phyloP scores from a whole-genome alignment of 768 basidiomycete genomes.

The Serendipita sp. region DNA sequence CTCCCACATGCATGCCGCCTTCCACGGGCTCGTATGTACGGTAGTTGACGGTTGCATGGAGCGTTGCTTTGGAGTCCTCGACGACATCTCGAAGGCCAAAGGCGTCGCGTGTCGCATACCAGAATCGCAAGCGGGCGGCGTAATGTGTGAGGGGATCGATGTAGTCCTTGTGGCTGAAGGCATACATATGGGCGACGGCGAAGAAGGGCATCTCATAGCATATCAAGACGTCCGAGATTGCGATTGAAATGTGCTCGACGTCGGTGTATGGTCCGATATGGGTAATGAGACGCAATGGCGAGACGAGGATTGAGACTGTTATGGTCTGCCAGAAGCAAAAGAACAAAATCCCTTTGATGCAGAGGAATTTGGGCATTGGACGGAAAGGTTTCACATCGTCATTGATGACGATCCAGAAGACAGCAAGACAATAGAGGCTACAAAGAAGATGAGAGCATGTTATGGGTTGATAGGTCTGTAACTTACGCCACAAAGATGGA shows the following conservation, averaged over 20 bases:
- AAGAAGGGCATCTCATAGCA: constrained; percentile 97
- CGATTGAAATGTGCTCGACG: constrained; percentile 75
- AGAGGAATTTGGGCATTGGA: constrained; percentile 92
- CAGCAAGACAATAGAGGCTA: constrained; percentile 76
- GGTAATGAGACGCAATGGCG: constrained; percentile 50
- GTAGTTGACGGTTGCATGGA: constrained; percentile 84
- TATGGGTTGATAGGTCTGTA: constrained; percentile 14
- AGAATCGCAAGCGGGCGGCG: constrained; percentile 80
- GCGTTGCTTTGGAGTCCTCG: constrained; percentile 66
- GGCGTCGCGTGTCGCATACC: constrained; percentile 74
- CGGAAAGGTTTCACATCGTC: constrained; percentile 85
- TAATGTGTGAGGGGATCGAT: constrained; percentile 45
- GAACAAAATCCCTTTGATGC: constrained; percentile 95
- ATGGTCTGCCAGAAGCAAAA: constrained; percentile 98
- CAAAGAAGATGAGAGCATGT: constrained; percentile 63
- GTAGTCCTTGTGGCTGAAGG: constrained; percentile 84
- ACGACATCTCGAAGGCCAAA: constrained; percentile 77
- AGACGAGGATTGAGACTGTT: constrained; percentile 73
- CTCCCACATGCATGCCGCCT: constrained; percentile 80
- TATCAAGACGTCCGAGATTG: constrained; percentile 78
- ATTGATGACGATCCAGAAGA: constrained; percentile 91
- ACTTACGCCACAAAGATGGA: constrained; percentile 19
- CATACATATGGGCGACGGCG: constrained; percentile 86
- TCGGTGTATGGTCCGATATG: constrained; percentile 78
- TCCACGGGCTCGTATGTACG: constrained; percentile 93